These are phyloP conservation scores for Madurella fahalii DNA, from an alignment of 2,329 filamentous ascomycete genomes.

Conservation along the genomic window DNA sequence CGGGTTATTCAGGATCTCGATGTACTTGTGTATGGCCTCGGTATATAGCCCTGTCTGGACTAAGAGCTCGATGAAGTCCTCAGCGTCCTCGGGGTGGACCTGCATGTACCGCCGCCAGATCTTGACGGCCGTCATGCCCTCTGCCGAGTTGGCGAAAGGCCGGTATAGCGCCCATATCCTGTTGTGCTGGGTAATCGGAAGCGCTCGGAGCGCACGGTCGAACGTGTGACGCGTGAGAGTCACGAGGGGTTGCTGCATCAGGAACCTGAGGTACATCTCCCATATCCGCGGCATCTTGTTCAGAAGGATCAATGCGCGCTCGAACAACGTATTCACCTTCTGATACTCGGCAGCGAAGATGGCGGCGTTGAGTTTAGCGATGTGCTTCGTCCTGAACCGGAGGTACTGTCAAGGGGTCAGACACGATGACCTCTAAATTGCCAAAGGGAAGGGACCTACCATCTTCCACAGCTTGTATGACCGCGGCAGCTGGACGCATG, in stretches of 20 bases:
- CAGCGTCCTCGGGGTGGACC: constrained; percentile 88
- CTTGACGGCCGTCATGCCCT: constrained; percentile 83
- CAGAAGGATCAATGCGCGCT: constrained; percentile 83
- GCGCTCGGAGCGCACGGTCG: constrained; percentile 82
- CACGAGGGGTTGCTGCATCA: constrained; percentile 86
- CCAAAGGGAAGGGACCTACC: constrained; percentile 43
- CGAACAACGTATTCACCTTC: constrained; percentile 94
- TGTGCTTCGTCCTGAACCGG: constrained; percentile 74
- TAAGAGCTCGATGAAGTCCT: constrained; percentile 91
- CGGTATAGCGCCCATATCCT: constrained; percentile 91
- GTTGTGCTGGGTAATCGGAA: constrained; percentile 93
- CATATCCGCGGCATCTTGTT: constrained; percentile 99
- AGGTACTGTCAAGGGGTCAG: constrained; percentile 61
- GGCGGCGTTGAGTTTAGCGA: constrained; percentile 77
- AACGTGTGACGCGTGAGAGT: constrained; percentile 84
- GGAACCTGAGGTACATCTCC: constrained; percentile 93
- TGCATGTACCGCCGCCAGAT: constrained; percentile 97
- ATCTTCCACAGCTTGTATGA: constrained; percentile 99
- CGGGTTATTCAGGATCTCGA: constrained; percentile 85
- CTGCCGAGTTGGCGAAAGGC: constrained; percentile 85
- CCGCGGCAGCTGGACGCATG: constrained; percentile 81
- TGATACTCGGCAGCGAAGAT: constrained; percentile 74
- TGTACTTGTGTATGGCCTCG: constrained; percentile 87
- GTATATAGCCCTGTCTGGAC: constrained; percentile 79
- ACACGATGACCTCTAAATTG: not conserved